phyloP scores from a whole-genome alignment of 1,284 basidiomycete genomes.

The Puccinia horiana region DNA sequence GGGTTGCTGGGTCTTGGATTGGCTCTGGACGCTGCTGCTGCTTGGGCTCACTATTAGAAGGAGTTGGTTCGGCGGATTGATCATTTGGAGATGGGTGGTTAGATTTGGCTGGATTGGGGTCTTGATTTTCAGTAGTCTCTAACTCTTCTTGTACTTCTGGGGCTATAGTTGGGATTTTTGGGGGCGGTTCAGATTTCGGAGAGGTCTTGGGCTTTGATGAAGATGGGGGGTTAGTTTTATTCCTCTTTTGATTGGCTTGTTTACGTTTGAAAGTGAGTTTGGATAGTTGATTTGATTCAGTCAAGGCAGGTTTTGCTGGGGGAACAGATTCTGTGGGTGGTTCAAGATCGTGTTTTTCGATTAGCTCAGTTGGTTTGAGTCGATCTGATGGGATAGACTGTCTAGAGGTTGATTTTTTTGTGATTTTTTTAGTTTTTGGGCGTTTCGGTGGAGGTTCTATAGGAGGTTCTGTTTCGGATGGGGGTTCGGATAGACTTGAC shows the following conservation, averaged over 20 bases:
- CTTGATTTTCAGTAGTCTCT: not conserved
- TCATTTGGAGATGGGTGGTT: not conserved
- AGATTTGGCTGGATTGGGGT: not conserved
- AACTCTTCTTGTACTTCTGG: constrained; percentile 14
- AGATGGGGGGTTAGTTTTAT: constrained; percentile 4
- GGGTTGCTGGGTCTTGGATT: not conserved
- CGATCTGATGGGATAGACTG: not conserved
- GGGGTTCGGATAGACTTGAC: not conserved
- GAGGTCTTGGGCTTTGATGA: not conserved
- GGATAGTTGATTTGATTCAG: not conserved
- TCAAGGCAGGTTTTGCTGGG: not conserved
- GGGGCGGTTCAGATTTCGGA: not conserved
- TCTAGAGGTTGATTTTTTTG: not conserved
- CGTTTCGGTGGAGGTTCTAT: constrained; percentile 9
- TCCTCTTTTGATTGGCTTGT: not conserved
- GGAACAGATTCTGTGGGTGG: not conserved
- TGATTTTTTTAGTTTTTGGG: not conserved
- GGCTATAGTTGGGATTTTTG: not conserved
- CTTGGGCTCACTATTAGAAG: not conserved
- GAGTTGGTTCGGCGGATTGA: not conserved
- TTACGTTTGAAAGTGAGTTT: constrained; percentile 23
- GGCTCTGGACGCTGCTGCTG: not conserved
- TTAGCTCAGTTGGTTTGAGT: not conserved
- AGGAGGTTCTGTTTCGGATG: not conserved
- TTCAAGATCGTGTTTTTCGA: not conserved